Evolutionary conservation across 352 stramenopile species (phyloP).

Genomic region (Sclerospora graminicola): DNA sequence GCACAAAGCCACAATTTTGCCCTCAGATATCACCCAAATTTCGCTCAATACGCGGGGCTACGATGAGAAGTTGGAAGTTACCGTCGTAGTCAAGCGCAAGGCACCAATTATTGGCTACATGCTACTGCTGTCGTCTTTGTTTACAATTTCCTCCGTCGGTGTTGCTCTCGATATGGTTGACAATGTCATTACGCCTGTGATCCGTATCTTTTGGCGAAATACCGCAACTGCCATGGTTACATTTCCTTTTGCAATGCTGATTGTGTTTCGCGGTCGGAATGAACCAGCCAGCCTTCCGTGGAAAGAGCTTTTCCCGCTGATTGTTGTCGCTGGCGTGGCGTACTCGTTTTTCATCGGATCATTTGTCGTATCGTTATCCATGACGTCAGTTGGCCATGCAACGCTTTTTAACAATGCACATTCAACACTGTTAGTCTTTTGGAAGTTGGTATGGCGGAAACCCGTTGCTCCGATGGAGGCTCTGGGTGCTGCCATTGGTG

Average conservation of each 20-base stretch:
- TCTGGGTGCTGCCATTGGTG: constrained; percentile 51
- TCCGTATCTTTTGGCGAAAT: constrained; percentile 86
- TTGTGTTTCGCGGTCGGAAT: constrained; percentile 23
- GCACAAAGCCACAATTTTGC: constrained; percentile 35
- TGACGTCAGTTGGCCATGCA: constrained; percentile 72
- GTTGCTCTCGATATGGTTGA: constrained; percentile 64
- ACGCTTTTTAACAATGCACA: constrained; percentile 81
- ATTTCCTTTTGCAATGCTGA: constrained; percentile 30
- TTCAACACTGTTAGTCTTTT: constrained; percentile 67
- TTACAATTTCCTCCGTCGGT: constrained; percentile 67
- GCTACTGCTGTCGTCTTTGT: constrained; percentile 51
- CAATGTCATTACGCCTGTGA: constrained; percentile 38
- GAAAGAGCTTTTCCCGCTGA: constrained; percentile 27
- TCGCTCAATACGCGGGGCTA: constrained; percentile 57
- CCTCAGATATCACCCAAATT: constrained; percentile 64
- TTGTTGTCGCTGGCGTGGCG: constrained; percentile 38
- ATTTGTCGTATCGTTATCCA: constrained; percentile 50
- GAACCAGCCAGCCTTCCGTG: constrained; percentile 15
- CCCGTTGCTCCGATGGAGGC: constrained; percentile 51
- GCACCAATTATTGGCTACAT: constrained; percentile 64
- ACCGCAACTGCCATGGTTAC: constrained; percentile 52
- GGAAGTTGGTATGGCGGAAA: constrained; percentile 52
- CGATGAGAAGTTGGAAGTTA: constrained; percentile 63
- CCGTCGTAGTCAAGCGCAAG: constrained; percentile 52
- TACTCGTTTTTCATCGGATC: constrained; percentile 72